Base-by-base conservation (phyloP, 129 eudicot genomes). In the Chrysanthemum lavandulifolium region DNA sequence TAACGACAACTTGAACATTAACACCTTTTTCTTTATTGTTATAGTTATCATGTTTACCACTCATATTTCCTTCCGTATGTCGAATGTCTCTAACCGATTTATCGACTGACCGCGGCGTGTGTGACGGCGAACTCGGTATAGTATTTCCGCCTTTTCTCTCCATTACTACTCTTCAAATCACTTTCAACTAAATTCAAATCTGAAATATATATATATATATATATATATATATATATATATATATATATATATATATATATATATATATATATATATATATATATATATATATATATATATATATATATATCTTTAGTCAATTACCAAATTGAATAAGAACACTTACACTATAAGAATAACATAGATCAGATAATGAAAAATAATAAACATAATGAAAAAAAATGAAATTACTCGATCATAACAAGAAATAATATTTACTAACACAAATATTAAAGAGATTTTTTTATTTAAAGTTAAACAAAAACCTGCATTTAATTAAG, bases 1-100 rank as follows among this genome's bases (percentile, higher is more conserved):
- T 63, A 11, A 95, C 88, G 72, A 95, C 83, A 61, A 90, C 97
- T 56, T 90, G 97, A 62, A 95, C 91, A 78, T 90, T 90, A 16
- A 90, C 99, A 9, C 96, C 97, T 79, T 88, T 95, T 13, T 94
- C 97, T 77, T 61, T 93, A 78, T 84, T 53, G 4, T 2, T 53
- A 14, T 51, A 1, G 13, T 53, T 14, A 53, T 62, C 95, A 60
- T 80, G 86, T 79, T 80, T 90, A 60, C 85, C 84, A 48, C 74
- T 90, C 27, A 72, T 29, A 70, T 78, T 85, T 50, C 93, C 90
- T 29, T 86, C 96, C 13, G 75, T 85, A n/a, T 83, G 83, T 77
- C 98, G 79, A 54, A 95, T 80, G 86, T 95, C 99, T 76, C 99
- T 84, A 2, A 48, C 71, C 1, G 80, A 78, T 78, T 88, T 94